phyloP scores from a whole-genome alignment of 768 basidiomycete genomes.

The Amanita polypyramis region DNA sequence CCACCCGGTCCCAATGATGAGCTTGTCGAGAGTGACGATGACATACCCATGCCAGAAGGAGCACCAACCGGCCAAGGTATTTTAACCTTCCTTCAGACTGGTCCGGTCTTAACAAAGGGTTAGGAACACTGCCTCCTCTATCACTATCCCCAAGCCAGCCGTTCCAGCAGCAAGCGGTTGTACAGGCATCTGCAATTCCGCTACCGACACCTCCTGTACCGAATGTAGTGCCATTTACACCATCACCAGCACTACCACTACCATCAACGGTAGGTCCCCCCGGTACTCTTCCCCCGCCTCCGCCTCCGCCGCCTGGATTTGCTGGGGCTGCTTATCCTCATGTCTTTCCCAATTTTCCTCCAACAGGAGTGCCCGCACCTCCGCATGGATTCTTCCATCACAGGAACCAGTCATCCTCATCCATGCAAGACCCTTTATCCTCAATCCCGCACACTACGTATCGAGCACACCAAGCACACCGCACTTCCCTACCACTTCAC shows the following conservation, averaged over 20 bases:
- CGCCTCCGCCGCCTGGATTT: conserved; percentile 19
- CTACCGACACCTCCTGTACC: conserved; percentile 9
- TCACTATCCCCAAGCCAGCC: conserved; percentile 20
- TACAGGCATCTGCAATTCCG: not conserved
- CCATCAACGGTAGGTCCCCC: conserved; percentile 5
- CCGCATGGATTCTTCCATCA: conserved; percentile 62
- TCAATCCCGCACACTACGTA: conserved; percentile 70
- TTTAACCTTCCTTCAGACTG: conserved; percentile 7
- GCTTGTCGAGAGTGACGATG: conserved; percentile 58
- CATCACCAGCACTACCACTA: conserved; percentile 11
- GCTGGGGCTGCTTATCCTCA: conserved; percentile 17
- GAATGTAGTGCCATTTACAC: not conserved
- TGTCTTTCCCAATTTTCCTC: conserved; percentile 13
- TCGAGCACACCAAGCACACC: conserved; percentile 56
- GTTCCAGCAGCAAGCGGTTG: not conserved
- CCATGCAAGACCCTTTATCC: conserved; percentile 69
- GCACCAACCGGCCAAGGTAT: conserved; percentile 41
- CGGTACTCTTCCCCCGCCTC: conserved; percentile 15
- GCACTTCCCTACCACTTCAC: conserved; percentile 22
- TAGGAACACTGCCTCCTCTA: conserved; percentile 12
- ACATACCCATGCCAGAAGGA: conserved; percentile 83
- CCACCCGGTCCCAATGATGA: conserved; percentile 38
- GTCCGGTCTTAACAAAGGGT: not conserved
- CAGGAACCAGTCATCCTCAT: conserved; percentile 35
- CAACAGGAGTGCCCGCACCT: conserved; percentile 27